These are phyloP conservation scores for Camelina neglecta DNA, from an alignment of 345 rosid genomes.

Conservation along the genomic window DNA sequence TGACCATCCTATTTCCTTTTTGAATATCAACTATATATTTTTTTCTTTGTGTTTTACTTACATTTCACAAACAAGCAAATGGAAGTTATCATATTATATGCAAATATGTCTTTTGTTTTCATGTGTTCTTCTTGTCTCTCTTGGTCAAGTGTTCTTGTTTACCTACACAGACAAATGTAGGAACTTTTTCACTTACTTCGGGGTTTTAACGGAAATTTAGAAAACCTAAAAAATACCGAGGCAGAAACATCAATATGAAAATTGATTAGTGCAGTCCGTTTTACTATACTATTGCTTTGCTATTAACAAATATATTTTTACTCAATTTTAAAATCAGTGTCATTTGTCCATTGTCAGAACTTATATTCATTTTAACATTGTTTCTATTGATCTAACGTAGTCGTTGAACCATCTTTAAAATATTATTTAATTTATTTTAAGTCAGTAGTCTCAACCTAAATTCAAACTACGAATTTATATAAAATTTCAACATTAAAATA, in stretches of 20 bases:
- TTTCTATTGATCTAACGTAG: conserved; percentile 1
- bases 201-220: conserved; percentile 23
- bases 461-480: not conserved
- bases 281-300: not conserved
- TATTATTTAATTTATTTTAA: not conserved
- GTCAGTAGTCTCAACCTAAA: not conserved
- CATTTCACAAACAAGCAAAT: conserved; percentile 35
- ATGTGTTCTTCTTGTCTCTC: conserved; percentile 33
- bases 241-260: conserved; percentile 11
- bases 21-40: conserved; percentile 25
- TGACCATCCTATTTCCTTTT: conserved; percentile 47
- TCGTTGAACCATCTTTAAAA: not conserved
- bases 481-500: not conserved
- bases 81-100: conserved; percentile 23
- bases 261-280: not conserved
- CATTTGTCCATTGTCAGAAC: not conserved
- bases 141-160: conserved; percentile 41
- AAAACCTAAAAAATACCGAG: not conserved
- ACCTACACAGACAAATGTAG: conserved; percentile 27
- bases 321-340: not conserved
- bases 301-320: not conserved
- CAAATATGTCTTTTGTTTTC: conserved; percentile 32
- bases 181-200: conserved; percentile 39
- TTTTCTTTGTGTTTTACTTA: conserved; percentile 19
- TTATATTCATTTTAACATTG: not conserved